Base-by-base conservation (phyloP, 2,329 filamentous ascomycete genomes). In the Cordyceps pruinosa region DNA sequence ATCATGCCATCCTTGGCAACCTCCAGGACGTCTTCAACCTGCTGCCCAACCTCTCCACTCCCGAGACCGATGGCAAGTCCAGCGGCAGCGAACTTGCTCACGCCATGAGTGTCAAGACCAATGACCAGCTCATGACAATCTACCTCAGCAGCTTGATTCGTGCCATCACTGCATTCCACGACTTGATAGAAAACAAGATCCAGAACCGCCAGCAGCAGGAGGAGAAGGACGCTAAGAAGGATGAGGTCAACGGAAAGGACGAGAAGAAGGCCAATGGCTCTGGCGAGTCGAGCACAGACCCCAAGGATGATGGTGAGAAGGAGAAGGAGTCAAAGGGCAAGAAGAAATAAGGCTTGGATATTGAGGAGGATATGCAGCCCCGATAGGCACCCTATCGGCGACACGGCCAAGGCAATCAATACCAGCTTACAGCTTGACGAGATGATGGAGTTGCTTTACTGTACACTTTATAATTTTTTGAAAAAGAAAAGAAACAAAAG, bases 11-110 rank as follows among this genome's bases (percentile, higher is more conserved):
- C 61, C 83, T 99, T 28, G 94, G 93, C 64, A 96, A 97, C 69
- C 86, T 99, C n/a, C 94, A 99, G 77, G 94, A 99, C 69, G 90
- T 97, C 61, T 99, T 99, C 82, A 99, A 99, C 75, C 86, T 99
- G 44, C 85, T 99, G 25, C 94, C 94, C 48, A 99, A 99, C 74
- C 83, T 99, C 53, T 92, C 90, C 10, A 95, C 91, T 37, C 90
- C 93, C 30, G 84, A 89, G 57, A 78, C 80, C 44, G 85, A 86
- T 42, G 80, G 77, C 61, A 81, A 86, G 66, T 69, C 75, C 32
- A 75, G 87, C 65, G 90, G 91, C 66, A 87, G 88, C 68, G 94
- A 97, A 72, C 80, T 99, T 55, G 88, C 91, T n/a, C 84, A 94
- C 61, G 92, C 94, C 35, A 96, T 99, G 91, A 96, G 90, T 75